Evolutionary conservation across 139 green algal species (phyloP), one percentile per base, ranked within the genome.

Genomic region (Haematococcus sp.): DNA sequence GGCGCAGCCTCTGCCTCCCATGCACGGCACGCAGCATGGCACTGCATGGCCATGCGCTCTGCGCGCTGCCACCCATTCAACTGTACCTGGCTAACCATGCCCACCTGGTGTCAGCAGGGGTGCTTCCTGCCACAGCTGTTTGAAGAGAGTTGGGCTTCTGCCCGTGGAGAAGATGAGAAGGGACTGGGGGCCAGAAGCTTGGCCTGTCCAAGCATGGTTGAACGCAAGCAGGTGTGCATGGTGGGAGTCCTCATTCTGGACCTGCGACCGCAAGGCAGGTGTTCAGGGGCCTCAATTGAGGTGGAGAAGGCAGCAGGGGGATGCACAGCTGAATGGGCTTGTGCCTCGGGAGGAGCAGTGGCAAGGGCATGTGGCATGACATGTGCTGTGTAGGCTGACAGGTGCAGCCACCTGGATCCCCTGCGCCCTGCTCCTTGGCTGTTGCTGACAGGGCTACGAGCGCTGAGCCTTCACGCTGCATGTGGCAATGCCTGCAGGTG

Each of bases 131-230:
- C 84, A 81, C 0, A 98, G 85, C 72, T 96, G 34, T 7, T 80
- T 71, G 71, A 91, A 98, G 3, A 96, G 78, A 23, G 64, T 64
- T 19, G 90, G 94, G 1, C 93, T 97, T 5, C 94, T 69, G 28
- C 94, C 94, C 1, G 94, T 97, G 30, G 93, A 97, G 71, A 92
- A 98, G 19, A 98, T 86, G 1, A 98, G 87, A n/a, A 97, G 79
- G 55, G 2, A 49, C 63, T 30, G 4, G 1, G 11, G 25, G 11
- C 16, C 23, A 23, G 7, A 22, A 5, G 2, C 22, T 15, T 0
- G 79, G 79, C 19, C 67, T 17, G 76, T 67, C 94, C 94, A 98
- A 11, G 92, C 60, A 0, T 71, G 32, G 71, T 95, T 94, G 75
- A 98, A 97, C 49, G 63, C 34, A 1, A 86, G 69, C 68, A 96